A percentile compares a stretch with the other conserved stretches of the same genome.
These are phyloP conservation scores for Saccharomycopsis amapae DNA, from an alignment of 805 yeast genomes.

Conservation along the genomic window DNA sequence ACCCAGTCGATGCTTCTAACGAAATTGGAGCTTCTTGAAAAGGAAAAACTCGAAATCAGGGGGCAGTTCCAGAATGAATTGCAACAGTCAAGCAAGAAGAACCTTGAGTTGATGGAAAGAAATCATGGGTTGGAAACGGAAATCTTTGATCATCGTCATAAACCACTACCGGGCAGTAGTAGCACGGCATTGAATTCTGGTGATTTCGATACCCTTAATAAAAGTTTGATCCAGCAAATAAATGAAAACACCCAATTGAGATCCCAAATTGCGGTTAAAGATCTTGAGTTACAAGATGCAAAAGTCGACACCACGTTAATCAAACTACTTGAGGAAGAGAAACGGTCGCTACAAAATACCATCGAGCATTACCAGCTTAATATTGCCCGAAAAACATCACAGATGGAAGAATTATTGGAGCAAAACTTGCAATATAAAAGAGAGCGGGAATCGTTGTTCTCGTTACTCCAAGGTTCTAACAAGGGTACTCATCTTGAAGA, in stretches of 20 bases:
- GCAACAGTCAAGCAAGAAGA: neutral
- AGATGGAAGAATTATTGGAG: conserved; percentile 40
- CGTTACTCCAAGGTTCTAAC: neutral
- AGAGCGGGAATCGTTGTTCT: conserved; percentile 11
- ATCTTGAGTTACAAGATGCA: conserved; percentile 26
- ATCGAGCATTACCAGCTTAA: neutral
- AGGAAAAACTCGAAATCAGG: neutral
- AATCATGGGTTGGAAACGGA: conserved; percentile 1
- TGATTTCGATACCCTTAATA: neutral
- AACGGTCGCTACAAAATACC: conserved; percentile 30
- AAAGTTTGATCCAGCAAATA: neutral
- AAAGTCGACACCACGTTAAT: conserved; percentile 32
- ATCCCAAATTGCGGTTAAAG: conserved; percentile 23
- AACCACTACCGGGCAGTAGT: neutral
- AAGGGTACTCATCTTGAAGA: conserved; percentile 26
- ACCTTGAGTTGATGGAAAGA: neutral
- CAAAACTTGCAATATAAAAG: conserved; percentile 42
- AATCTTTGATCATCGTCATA: neutral
- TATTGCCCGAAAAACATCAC: neutral
- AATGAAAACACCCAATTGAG: conserved; percentile 19
- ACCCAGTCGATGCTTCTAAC: neutral
- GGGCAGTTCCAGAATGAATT: conserved; percentile 1
- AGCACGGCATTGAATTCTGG: neutral
- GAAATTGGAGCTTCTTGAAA: conserved; percentile 1
- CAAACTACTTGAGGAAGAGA: conserved; percentile 53